Conservation (phyloP, 2,329 filamentous ascomycete genomes). For the Diaporthe amygdali region DNA sequence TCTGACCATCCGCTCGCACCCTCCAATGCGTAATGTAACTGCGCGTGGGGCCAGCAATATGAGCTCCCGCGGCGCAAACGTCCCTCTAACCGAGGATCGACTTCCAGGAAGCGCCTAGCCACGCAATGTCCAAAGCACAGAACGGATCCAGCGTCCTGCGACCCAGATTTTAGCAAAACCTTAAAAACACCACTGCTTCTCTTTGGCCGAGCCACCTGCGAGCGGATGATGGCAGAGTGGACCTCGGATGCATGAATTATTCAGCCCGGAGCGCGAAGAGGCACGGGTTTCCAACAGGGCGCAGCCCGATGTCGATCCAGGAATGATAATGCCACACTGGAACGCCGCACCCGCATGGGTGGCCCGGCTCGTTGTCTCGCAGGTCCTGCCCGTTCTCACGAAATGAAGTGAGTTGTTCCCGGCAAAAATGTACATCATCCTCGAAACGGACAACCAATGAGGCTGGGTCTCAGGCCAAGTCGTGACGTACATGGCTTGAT, state of each 20-base stretch:
- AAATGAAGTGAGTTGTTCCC: background rate
- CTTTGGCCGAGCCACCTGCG: background rate
- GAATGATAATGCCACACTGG: conserved; percentile 14
- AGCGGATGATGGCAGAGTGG: conserved; percentile 9
- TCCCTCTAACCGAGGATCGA: background rate
- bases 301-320: conserved; percentile 11
- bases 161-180: conserved; percentile 18
- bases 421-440: conserved; percentile 11
- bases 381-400: background rate
- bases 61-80: background rate
- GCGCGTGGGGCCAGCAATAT: background rate
- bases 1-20: background rate
- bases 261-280: background rate
- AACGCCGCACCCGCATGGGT: conserved; percentile 15
- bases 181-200: conserved; percentile 13
- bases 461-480: conserved; percentile 14
- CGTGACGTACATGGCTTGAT: conserved; percentile 26
- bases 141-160: background rate
- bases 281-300: conserved; percentile 2
- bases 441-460: conserved; percentile 19
- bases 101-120: background rate
- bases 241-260: background rate
- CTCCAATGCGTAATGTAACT: background rate
- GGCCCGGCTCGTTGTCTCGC: conserved; percentile 11
- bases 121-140: background rate